Conservation (phyloP, 2,329 filamentous ascomycete genomes). For the Periglandula ipomoeae region DNA sequence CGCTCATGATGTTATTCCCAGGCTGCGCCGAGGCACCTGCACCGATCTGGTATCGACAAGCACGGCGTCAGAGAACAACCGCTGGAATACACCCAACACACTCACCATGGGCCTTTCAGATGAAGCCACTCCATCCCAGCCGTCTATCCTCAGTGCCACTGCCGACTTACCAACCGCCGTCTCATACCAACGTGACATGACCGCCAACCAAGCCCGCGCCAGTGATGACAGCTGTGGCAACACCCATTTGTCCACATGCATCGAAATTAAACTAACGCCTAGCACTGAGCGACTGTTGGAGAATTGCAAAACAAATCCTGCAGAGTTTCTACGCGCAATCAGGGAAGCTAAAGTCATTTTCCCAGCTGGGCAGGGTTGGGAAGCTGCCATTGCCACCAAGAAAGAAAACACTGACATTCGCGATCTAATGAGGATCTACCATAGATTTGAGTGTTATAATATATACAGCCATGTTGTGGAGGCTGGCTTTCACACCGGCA, state of each 20-base stretch:
- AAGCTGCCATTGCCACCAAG: slow-evolving; percentile 5
- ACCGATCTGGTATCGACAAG: too few species aligned
- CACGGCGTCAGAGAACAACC: too few species aligned
- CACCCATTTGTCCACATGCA: neutral
- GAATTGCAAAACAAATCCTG: neutral
- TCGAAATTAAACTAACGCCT: neutral
- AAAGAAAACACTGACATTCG: slow-evolving; percentile 4
- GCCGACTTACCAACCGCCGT: too few species aligned
- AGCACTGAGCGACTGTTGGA: neutral
- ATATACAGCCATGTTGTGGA: slow-evolving; percentile 3
- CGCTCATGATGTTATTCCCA: too few species aligned
- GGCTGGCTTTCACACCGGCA: slow-evolving; percentile 4
- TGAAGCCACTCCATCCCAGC: too few species aligned
- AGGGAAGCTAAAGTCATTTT: slow-evolving; percentile 2
- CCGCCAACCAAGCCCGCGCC: neutral
- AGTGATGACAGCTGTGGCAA: neutral
- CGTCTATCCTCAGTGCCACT: too few species aligned
- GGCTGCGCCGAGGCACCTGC: too few species aligned
- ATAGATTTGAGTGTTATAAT: slow-evolving; percentile 5
- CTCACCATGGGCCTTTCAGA: too few species aligned
- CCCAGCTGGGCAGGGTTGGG: slow-evolving; percentile 2
- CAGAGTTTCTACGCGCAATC: slow-evolving; percentile 3
- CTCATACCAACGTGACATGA: too few species aligned
- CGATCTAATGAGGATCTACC: slow-evolving; percentile 4
- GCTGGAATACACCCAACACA: too few species aligned